A percentile compares a stretch with the other conserved stretches of the same genome.
These are phyloP conservation scores for Fusarium marasasianum DNA, from an alignment of 2,329 filamentous ascomycete genomes.

Conservation along the genomic window DNA sequence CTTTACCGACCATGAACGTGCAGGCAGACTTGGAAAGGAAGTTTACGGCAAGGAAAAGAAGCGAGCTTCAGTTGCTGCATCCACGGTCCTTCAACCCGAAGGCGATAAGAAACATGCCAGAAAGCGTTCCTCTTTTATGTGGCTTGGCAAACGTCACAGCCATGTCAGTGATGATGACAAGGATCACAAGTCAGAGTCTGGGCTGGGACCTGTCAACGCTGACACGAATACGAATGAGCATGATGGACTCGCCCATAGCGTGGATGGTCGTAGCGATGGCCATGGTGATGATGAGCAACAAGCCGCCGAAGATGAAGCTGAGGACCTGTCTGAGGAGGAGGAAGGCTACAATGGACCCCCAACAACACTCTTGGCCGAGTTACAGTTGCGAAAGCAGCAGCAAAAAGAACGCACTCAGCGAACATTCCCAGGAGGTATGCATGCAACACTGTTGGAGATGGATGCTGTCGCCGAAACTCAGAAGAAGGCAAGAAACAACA, in stretches of 20 bases:
- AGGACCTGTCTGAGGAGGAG: constrained; percentile 58
- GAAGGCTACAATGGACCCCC: constrained; percentile 74
- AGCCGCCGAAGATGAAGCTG: constrained; percentile 55
- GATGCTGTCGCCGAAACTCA: constrained; percentile 91
- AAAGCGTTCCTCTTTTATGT: constrained; percentile 61
- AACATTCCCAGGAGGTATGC: constrained; percentile 79
- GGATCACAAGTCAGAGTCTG: constrained; percentile 32
- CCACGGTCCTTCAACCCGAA: constrained; percentile 37
- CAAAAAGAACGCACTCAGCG: constrained; percentile 79
- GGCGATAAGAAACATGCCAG: constrained; percentile 48
- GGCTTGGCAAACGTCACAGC: constrained; percentile 55
- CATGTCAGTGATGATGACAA: constrained; percentile 43
- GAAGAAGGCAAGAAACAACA: constrained; percentile 75
- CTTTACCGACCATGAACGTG: constrained; percentile 89
- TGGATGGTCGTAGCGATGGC: constrained; percentile 42
- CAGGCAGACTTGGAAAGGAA: constrained; percentile 77
- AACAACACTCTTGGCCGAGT: constrained; percentile 89
- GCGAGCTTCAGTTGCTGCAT: constrained; percentile 51
- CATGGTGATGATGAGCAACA: constrained; percentile 44
- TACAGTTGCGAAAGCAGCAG: constrained; percentile 90
- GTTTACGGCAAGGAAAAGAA: constrained; percentile 74
- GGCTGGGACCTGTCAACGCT: constrained; percentile 41
- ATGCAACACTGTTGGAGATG: constrained; percentile 88
- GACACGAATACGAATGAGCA: constrained; percentile 37
- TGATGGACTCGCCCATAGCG: constrained; percentile 38